Evolutionary conservation across 1,139 yeast species (phyloP).

Genomic region (Taphrina betulina): DNA sequence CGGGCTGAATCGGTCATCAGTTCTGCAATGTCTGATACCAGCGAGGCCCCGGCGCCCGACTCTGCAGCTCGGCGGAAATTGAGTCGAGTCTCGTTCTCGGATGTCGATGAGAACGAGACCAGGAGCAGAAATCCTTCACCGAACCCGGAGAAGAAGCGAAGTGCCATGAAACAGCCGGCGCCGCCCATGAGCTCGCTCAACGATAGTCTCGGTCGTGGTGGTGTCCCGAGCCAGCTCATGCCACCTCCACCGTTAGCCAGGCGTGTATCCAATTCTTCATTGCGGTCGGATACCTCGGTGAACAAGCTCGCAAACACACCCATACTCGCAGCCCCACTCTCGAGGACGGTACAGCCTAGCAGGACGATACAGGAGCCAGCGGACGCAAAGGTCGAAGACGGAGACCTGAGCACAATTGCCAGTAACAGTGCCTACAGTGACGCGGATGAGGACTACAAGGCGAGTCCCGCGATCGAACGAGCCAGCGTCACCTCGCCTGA

Average conservation of each 20-base stretch:
- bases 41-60: slow-evolving; percentile 2
- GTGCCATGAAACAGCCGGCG: slow-evolving; percentile 13
- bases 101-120: slow-evolving; percentile 18
- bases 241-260: slow-evolving; percentile 19
- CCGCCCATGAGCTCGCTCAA: neutral
- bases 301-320: slow-evolving; percentile 5
- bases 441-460: slow-evolving; percentile 30
- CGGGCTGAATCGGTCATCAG: slow-evolving; percentile 24
- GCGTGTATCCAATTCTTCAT: slow-evolving; percentile 9
- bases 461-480: slow-evolving; percentile 20
- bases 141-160: slow-evolving; percentile 8
- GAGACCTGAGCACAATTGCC: slow-evolving; percentile 22
- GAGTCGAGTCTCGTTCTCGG: slow-evolving; percentile 27
- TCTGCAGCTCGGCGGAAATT: slow-evolving; percentile 1
- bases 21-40: slow-evolving; percentile 23
- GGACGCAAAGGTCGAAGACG: slow-evolving; percentile 5
- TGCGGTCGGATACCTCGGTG: slow-evolving; percentile 11
- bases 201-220: neutral
- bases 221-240: neutral
- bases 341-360: too few relatives aligned
- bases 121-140: slow-evolving; percentile 21
- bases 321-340: neutral
- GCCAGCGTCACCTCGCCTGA: neutral
- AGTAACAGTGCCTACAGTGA: slow-evolving; percentile 32
- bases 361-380: slow-evolving; percentile 2